Evolutionary conservation across 2,329 filamentous ascomycete species (phyloP).

Genomic region (Fusarium coicis): DNA sequence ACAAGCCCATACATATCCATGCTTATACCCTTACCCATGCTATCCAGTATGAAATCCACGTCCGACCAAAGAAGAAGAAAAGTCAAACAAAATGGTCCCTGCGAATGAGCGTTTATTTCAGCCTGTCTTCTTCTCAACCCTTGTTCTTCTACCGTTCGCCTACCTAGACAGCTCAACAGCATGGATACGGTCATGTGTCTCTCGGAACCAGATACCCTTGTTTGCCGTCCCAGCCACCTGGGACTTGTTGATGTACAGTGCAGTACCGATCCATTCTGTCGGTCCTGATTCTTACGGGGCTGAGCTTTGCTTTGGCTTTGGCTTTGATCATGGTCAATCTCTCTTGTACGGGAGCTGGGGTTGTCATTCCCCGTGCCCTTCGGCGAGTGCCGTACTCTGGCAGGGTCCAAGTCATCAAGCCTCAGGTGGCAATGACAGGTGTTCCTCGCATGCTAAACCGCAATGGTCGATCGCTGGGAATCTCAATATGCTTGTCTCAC

Average conservation of each 20-base stretch:
- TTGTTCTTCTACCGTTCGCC: constrained; percentile 7
- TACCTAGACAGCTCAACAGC: background rate
- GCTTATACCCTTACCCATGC: background rate
- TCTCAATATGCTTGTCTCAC: constrained; percentile 9
- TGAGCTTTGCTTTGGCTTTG: background rate
- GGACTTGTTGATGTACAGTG: constrained; percentile 22
- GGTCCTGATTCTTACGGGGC: constrained; percentile 8
- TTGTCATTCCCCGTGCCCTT: constrained; percentile 1
- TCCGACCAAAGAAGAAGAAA: constrained; percentile 2
- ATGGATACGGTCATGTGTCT: background rate
- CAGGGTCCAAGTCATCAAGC: background rate
- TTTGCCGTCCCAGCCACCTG: constrained; percentile 35
- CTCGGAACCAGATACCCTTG: constrained; percentile 23
- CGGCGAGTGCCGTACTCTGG: constrained; percentile 4
- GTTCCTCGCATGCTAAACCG: background rate
- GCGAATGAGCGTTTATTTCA: constrained; percentile 27
- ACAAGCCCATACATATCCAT: background rate
- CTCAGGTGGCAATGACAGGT: constrained; percentile 1
- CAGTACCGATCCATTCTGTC: constrained; percentile 21
- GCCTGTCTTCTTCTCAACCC: constrained; percentile 14
- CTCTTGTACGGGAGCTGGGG: constrained; percentile 17
- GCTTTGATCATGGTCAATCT: constrained; percentile 8
- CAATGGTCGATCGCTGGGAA: background rate
- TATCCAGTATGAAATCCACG: background rate
- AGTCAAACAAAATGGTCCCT: constrained; percentile 1